These are phyloP conservation scores for Wickerhamiella occidentalis DNA, from an alignment of 805 yeast genomes.

Conservation along the genomic window DNA sequence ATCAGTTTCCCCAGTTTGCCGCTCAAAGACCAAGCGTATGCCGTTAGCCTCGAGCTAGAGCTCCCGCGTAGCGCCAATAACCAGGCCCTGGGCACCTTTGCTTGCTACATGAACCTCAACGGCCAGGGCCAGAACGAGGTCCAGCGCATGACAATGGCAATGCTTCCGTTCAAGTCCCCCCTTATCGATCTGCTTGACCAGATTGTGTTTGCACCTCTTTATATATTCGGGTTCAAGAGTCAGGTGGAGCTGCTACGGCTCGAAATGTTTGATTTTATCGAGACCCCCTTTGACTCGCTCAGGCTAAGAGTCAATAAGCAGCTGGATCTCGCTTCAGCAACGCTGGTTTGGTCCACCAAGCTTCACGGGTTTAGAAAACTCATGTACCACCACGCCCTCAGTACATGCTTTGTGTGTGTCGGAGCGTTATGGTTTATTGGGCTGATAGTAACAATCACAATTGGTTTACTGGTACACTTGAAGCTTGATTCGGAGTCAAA, in stretches of 20 bases:
- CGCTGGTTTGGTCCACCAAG: slow-evolving; percentile 9
- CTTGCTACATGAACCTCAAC: slow-evolving; percentile 20
- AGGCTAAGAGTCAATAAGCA: neutral
- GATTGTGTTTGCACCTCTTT: slow-evolving; percentile 24
- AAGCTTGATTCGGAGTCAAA: neutral
- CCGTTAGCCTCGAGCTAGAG: slow-evolving; percentile 21
- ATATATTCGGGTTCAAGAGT: slow-evolving; percentile 20
- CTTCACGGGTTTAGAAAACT: slow-evolving; percentile 16
- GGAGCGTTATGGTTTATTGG: slow-evolving; percentile 12
- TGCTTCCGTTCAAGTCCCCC: slow-evolving; percentile 25
- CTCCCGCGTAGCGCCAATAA: slow-evolving; percentile 27
- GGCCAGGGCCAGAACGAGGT: slow-evolving; percentile 10
- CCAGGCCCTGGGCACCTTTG: slow-evolving; percentile 26
- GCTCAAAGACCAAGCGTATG: slow-evolving; percentile 21
- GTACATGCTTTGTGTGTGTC: slow-evolving; percentile 14
- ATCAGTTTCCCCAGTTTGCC: slow-evolving; percentile 14
- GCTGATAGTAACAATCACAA: slow-evolving; percentile 16
- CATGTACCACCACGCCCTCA: slow-evolving; percentile 14
- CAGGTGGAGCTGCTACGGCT: slow-evolving; percentile 23
- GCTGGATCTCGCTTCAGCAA: slow-evolving; percentile 2
- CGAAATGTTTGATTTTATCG: slow-evolving; percentile 18
- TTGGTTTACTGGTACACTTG: neutral
- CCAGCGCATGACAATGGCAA: slow-evolving; percentile 21
- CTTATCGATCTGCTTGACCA: slow-evolving; percentile 24
- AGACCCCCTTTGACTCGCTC: neutral